Conservation (phyloP, 2,329 filamentous ascomycete genomes). For the Laburnicola sp. region DNA sequence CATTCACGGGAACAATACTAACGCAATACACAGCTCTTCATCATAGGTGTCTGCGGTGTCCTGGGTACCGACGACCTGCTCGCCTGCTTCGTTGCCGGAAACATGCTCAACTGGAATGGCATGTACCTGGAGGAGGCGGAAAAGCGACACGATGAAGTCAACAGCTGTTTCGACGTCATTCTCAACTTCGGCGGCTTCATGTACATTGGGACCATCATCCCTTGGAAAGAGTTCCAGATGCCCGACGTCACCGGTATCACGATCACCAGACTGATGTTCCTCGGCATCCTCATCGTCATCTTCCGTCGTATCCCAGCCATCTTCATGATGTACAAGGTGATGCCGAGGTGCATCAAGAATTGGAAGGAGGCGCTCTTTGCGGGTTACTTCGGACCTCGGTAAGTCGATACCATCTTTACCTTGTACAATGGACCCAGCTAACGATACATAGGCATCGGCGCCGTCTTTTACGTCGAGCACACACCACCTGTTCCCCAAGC, state of each 20-base stretch:
- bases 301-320: slow-evolving; percentile 63
- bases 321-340: slow-evolving; percentile 58
- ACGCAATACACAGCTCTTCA: slow-evolving; percentile 52
- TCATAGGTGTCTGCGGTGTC: slow-evolving; percentile 60
- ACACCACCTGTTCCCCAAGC: slow-evolving; percentile 49
- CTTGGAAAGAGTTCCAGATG: slow-evolving; percentile 59
- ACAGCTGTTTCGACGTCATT: slow-evolving; percentile 60
- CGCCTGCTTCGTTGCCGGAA: slow-evolving; percentile 64
- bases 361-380: slow-evolving; percentile 64
- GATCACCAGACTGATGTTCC: slow-evolving; percentile 52
- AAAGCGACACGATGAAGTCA: slow-evolving; percentile 63
- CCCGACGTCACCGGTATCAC: slow-evolving; percentile 59
- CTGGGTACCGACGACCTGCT: slow-evolving; percentile 65
- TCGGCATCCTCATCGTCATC: slow-evolving; percentile 58
- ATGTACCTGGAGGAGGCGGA: slow-evolving; percentile 60
- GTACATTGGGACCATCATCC: slow-evolving; percentile 60
- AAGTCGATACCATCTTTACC: slow-evolving; percentile 22
- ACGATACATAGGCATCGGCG: slow-evolving; percentile 44
- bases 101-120: slow-evolving; percentile 65
- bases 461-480: slow-evolving; percentile 52
- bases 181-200: slow-evolving; percentile 65
- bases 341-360: slow-evolving; percentile 56
- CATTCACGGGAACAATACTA: slow-evolving; percentile 26
- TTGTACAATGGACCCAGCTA: neutral
- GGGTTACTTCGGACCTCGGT: slow-evolving; percentile 56